Evolutionary conservation across 1,284 basidiomycete genomes (phyloP), one percentile per base, ranked within the genome.

Genomic region (Sporisorium sorghi): DNA sequence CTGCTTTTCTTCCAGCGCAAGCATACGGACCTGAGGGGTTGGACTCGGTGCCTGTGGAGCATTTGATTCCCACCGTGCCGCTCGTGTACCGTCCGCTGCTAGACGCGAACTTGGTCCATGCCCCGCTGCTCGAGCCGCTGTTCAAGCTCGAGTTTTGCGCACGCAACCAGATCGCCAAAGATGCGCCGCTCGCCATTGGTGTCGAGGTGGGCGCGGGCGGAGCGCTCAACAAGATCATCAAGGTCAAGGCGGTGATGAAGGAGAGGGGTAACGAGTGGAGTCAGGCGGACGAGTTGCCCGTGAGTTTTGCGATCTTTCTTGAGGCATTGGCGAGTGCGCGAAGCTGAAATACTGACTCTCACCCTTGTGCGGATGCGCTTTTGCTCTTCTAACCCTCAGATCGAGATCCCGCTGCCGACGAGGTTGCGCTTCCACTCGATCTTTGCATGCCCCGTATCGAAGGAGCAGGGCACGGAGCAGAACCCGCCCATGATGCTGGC

Each of bases 401-500:
- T 98, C 83, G 96, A 97, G 86, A 93, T 99, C 74, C 93, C 93
- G 0, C 85, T 99, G 12, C 90, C 92, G 0, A 43, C 73, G 2
- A 91, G 94, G 78, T 88, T 84, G 23, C 66, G 93, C 30, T 98
- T 96, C 85, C 97, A 99, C 84, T 97, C 94, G 1, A 92, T 97
- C 64, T 99, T 99, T 84, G 91, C 94, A 43, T 99, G 97, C 85
- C 94, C 97, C 1, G 96, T 99, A 30, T 96, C 93, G 15, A 99
- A 98, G 85, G 96, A 99, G 82, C 94, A 97, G 85, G 90, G 93
- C 14, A 96, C 93, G 1, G 92, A 94, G 55, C 84, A 88, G 63
- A 99, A 99, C 84, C 97, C 95, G 21, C 96, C 96, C 0, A 97
- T 97, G 93, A 95, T 97, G 92, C 90, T 99, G 87, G 86, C 88